These are phyloP conservation scores for Geotrichum cucujoidarum DNA, from an alignment of 1,139 yeast genomes.

Conservation along the genomic window DNA sequence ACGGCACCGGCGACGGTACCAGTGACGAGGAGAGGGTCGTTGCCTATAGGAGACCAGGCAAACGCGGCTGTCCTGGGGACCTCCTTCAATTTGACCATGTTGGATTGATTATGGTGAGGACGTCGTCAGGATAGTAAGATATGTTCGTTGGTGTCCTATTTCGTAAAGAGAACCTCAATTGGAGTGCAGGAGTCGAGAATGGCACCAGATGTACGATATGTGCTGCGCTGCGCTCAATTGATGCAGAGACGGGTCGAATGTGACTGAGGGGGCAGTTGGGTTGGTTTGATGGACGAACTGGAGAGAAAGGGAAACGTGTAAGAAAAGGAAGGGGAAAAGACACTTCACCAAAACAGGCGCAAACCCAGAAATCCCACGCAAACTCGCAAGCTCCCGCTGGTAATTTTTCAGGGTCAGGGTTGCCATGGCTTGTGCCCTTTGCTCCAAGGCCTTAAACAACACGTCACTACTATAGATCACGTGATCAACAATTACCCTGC, in stretches of 20 bases:
- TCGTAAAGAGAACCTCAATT: conserved; percentile 6
- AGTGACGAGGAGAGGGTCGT: conserved; percentile 71
- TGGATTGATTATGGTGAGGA: conserved; percentile 2
- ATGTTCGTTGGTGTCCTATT: conserved; percentile 5
- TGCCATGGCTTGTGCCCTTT: no score
- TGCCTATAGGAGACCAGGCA: conserved; percentile 81
- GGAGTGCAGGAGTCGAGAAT: no score
- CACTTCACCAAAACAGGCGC: no score
- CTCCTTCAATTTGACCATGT: conserved; percentile 80
- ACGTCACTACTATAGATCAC: conserved; percentile 10
- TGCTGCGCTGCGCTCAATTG: neutral
- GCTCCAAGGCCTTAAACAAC: no score
- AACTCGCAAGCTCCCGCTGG: neutral
- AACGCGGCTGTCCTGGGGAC: conserved; percentile 83
- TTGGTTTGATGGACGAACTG: neutral
- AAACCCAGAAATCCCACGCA: no score
- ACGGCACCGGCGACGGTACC: conserved; percentile 96
- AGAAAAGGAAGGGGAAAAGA: neutral
- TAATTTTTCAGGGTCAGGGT: conserved; percentile 11
- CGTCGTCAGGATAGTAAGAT: neutral
- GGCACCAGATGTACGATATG: no score
- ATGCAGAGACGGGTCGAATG: neutral
- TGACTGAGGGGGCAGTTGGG: conserved; percentile 4
- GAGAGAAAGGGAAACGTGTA: neutral
- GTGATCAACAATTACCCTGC: neutral